phyloP scores from a whole-genome alignment of 768 basidiomycete genomes.

The Lactarius hengduanensis region DNA sequence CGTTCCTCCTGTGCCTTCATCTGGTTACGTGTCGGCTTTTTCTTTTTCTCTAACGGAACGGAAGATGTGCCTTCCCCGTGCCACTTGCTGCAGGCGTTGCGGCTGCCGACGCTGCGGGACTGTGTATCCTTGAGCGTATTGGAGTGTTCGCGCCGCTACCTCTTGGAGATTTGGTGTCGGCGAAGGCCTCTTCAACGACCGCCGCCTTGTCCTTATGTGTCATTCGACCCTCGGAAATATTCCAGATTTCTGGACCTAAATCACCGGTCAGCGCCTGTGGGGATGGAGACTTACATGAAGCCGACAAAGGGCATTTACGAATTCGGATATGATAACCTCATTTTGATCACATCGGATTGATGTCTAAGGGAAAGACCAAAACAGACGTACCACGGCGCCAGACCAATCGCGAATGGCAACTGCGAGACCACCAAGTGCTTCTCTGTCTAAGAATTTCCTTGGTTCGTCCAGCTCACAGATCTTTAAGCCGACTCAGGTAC shows the following conservation, averaged over 20 bases:
- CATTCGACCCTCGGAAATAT: conserved; percentile 82
- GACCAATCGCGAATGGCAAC: conserved; percentile 95
- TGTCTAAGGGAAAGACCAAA: conserved; percentile 25
- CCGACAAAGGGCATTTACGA: conserved; percentile 78
- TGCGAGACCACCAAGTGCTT: conserved; percentile 91
- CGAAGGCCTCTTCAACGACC: conserved; percentile 80
- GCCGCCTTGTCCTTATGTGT: conserved; percentile 87
- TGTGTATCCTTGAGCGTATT: conserved; percentile 63
- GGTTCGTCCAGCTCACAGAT: conserved; percentile 86
- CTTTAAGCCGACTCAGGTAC: conserved; percentile 22
- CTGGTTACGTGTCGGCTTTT: conserved; percentile 89
- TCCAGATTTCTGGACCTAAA: conserved; percentile 89
- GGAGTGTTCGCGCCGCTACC: conserved; percentile 74
- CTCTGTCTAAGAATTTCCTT: conserved; percentile 96
- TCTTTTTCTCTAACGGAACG: conserved; percentile 68
- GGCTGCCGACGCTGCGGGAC: conserved; percentile 63
- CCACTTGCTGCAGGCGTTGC: conserved; percentile 81
- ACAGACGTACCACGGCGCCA: conserved; percentile 71
- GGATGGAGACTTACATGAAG: conserved; percentile 31
- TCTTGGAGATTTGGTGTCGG: conserved; percentile 64
- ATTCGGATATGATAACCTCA: conserved; percentile 93
- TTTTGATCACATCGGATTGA: conserved; percentile 29
- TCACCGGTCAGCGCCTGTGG: conserved; percentile 29
- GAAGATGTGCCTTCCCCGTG: conserved; percentile 51
- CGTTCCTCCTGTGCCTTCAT: conserved; percentile 87